Evolutionary conservation across 2,329 filamentous ascomycete genomes (phyloP).

Genomic region (Curvularia sp.): DNA sequence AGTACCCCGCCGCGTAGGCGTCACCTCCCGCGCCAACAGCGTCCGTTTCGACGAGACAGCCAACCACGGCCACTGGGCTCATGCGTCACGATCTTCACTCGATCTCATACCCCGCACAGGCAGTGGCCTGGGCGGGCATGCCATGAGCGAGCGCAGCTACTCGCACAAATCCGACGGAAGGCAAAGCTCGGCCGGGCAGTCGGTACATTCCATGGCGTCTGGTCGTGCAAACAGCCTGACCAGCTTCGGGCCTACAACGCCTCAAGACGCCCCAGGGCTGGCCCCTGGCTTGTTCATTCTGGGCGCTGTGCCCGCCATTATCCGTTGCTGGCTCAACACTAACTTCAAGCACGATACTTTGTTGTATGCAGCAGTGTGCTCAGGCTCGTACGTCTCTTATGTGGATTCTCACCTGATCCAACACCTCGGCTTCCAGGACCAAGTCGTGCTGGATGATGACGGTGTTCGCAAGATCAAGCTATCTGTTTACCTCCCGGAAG

Average conservation of each 20-base stretch:
- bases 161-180: conserved; percentile 97
- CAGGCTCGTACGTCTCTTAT: conserved; percentile 87
- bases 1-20: conserved; percentile 81
- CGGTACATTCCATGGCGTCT: conserved; percentile 76
- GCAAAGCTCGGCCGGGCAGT: conserved; percentile 91
- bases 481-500: conserved; percentile 88
- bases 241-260: conserved; percentile 73
- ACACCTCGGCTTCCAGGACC: conserved; percentile 73
- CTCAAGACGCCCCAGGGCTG: conserved; percentile 74
- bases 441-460: conserved; percentile 70
- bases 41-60: conserved; percentile 97
- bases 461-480: conserved; percentile 75
- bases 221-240: conserved; percentile 83
- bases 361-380: conserved; percentile 90
- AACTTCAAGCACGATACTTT: conserved; percentile 89
- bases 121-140: conserved; percentile 78
- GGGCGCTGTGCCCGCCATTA: conserved; percentile 89
- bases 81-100: conserved; percentile 80
- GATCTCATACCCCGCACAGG: conserved; percentile 82
- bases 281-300: conserved; percentile 85
- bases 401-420: conserved; percentile 77
- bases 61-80: conserved; percentile 87
- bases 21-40: conserved; percentile 91
- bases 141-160: conserved; percentile 86
- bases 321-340: conserved; percentile 92